Evolutionary conservation across 148 eudicot species (phyloP).

Genomic region (Rhododendron williamsianum): DNA sequence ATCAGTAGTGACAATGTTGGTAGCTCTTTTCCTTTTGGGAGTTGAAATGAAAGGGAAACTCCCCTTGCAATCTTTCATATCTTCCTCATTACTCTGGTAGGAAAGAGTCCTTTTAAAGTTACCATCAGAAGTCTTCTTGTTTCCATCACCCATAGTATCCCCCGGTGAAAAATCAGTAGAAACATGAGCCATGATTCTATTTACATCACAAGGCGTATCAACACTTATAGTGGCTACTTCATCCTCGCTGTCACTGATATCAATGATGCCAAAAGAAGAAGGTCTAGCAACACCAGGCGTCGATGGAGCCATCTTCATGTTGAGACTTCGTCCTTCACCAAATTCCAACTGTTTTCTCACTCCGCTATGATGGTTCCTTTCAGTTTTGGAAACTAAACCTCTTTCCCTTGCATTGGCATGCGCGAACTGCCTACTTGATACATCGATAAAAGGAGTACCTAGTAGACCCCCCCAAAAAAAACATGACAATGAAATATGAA

Average conservation of each 20-base stretch:
- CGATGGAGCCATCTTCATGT: conserved; percentile 45
- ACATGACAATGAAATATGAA: neutral
- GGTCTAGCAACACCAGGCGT: conserved; percentile 40
- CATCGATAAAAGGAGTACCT: conserved; percentile 16
- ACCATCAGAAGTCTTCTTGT: conserved; percentile 7
- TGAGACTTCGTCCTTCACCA: conserved; percentile 25
- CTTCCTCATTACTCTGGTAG: conserved; percentile 18
- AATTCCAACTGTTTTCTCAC: conserved; percentile 38
- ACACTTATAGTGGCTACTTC: conserved; percentile 23
- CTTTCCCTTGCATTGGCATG: conserved; percentile 10
- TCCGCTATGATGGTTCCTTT: neutral
- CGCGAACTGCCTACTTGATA: neutral
- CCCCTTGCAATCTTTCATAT: conserved; percentile 5
- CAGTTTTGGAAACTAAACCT: neutral
- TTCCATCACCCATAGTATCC: neutral
- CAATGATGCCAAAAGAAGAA: conserved; percentile 23
- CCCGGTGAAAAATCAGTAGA: conserved; percentile 8
- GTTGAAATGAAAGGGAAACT: conserved; percentile 17
- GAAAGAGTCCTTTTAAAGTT: neutral
- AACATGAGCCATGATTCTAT: neutral
- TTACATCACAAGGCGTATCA: neutral
- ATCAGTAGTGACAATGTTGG: conserved; percentile 49
- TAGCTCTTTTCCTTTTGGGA: conserved; percentile 45
- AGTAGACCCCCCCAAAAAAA: neutral
- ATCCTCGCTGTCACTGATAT: conserved; percentile 46